Base-by-base conservation (phyloP, 2,329 filamentous ascomycete genomes). In the Beauveria medogensis region DNA sequence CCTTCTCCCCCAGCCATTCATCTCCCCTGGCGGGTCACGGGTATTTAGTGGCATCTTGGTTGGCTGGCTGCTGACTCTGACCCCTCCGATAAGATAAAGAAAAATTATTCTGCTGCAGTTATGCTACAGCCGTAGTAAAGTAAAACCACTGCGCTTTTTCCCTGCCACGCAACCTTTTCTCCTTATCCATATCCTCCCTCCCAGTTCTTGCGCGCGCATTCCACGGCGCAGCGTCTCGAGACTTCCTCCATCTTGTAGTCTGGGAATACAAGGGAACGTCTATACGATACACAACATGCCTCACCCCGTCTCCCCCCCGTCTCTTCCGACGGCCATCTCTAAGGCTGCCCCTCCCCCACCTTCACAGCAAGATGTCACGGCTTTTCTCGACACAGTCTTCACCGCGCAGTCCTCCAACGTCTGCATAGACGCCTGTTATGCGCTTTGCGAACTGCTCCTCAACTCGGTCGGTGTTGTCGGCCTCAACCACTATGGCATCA, bases 371-470 rank as follows among this genome's bases (percentile, higher is more conserved):
- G 89, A 91, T 64, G 77, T 93, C 64, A 75, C 81, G 63, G 80
- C 82, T 60, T 75, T 91, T 48, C 71, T 92, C 67, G 77, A 84
- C 67, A 86, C 81, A 55, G 82, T 91, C 66, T 91, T 92, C 74
- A 83, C 79, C 52, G 84, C 89, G 44, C 78, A 85, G 69, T 85
- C 85, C 4, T 91, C 89, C 3, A 80, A 85, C 69, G 80, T 83
- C 63, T 89, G 88, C 18, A 81, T 92, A 72, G 83, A 87, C 63
- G 83, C 82, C 64, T 78, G 79, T 67, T 86, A 87, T 66, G 79
- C 74, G 20, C 78, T 87, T n/a, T 86, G 83, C 75, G 80, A 85
- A 67, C 69, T 84, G 26, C 72, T 87, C 7, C 72, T 83, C 65
- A 79, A 78, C 72, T 77, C 78, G 44, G 77, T 83, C 63, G 82